Evolutionary conservation across 306 rosid species (phyloP), one percentile per base, ranked within the genome.

Genomic region (Leucaena leucocephala): DNA sequence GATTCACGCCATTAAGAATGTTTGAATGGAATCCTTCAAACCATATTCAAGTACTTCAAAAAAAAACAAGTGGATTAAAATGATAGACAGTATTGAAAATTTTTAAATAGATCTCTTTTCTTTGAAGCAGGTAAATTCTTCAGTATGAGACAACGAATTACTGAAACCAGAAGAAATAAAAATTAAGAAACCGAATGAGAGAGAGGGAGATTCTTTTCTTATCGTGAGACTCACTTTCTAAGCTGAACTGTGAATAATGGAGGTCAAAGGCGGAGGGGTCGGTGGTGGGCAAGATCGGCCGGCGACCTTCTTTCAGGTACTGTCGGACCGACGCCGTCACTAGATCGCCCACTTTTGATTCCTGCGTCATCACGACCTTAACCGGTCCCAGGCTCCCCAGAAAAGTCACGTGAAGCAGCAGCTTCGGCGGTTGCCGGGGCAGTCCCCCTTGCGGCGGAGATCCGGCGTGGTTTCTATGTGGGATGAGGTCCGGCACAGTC

Each of bases 171-270:
- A 54, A 49, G 0, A 43, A 59, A 14, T 45, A 17, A 16, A 4
- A 14, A 39, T 38, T 38, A n/a, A 19, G 8, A 66, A 21, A 8
- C 16, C 3, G 0, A 22, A 22, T 15, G 54, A 45, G 57, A 22
- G 33, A 42, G 54, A 22, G 54, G 22, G 55, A 21, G 33, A 43
- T 54, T 38, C 42, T 14, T 14, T 39, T 21, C 14, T 14, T 34
- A 35, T 39, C 48, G 21, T 2, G 62, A 7, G 50, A 19, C 92
- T 85, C 81, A 95, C 99, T 89, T 89, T 95, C 98, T 85, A 95
- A 74, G 84, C 94, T 90, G 82, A 95, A 95, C 84, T 95, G 99
- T 4, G 98, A 92, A 73, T 95, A 95, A 75, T 95, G 98, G 55
- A 95, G 99, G 80, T 86, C 91, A 76, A 90, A 93, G 7, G 43